phyloP scores from a whole-genome alignment of 1,284 basidiomycete genomes.

The Marasmius oreades region DNA sequence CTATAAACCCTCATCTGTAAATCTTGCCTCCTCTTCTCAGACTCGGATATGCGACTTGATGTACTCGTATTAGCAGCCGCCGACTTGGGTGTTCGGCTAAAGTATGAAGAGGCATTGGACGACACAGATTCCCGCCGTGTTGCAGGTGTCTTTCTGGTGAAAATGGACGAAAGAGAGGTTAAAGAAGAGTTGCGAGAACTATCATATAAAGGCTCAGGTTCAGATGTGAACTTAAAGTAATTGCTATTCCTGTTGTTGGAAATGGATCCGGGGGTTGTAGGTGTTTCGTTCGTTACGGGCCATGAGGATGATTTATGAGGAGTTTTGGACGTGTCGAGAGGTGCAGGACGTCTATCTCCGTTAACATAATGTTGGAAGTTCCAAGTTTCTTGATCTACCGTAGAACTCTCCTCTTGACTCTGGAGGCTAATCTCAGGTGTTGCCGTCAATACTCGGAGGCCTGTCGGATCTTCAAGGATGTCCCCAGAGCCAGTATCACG shows the following conservation, averaged over 20 bases:
- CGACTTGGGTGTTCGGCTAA: conserved; percentile 14
- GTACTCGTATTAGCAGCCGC: conserved; percentile 5
- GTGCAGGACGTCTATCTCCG: conserved; percentile 19
- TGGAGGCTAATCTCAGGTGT: background rate
- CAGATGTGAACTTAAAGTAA: conserved; percentile 25
- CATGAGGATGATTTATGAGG: background rate
- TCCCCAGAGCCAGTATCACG: conserved; percentile 57
- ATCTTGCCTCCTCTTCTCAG: conserved; percentile 50
- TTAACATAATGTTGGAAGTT: background rate
- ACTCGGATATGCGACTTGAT: conserved; percentile 34
- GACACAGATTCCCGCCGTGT: conserved; percentile 12
- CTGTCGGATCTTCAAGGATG: conserved; percentile 56
- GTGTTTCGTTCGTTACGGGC: background rate
- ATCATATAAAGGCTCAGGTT: conserved; percentile 19
- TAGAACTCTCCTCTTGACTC: too few species aligned
- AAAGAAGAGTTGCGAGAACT: conserved; percentile 9
- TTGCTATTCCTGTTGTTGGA: conserved; percentile 6
- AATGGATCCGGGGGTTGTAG: background rate
- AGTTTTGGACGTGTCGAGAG: conserved; percentile 17
- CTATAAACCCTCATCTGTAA: conserved; percentile 59
- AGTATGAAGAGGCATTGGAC: conserved; percentile 2
- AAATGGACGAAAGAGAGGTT: conserved; percentile 20
- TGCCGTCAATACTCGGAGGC: conserved; percentile 21
- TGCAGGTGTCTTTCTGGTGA: conserved; percentile 13
- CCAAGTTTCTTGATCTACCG: background rate